A percentile compares a stretch with the other conserved stretches of the same genome.
Evolutionary conservation across 202 grass and related monocot species (phyloP).

Genomic region (Bolboschoenoplectus hybrid): DNA sequence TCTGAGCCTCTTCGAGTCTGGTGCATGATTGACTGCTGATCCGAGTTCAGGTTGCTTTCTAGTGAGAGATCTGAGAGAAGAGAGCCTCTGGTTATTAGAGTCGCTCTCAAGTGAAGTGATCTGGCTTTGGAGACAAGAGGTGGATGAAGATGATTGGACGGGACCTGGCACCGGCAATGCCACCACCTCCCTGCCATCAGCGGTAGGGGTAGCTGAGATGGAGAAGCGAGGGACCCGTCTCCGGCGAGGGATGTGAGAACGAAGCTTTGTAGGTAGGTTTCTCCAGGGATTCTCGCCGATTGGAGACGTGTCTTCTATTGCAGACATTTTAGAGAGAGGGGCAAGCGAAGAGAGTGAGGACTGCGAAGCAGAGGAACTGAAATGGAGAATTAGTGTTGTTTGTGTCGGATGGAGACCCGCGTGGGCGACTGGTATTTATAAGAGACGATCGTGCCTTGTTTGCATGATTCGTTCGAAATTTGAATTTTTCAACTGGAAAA

Average conservation of each 20-base stretch:
- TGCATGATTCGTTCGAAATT: conserved; percentile 25
- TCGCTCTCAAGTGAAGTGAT: conserved; percentile 54
- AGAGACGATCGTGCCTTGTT: neutral
- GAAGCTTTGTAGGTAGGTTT: conserved; percentile 53
- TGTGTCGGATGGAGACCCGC: neutral
- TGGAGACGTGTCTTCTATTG: neutral
- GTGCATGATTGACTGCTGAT: conserved; percentile 6
- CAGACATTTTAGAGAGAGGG: neutral
- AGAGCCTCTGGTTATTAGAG: conserved; percentile 35
- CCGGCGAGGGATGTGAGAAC: conserved; percentile 67
- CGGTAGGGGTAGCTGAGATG: conserved; percentile 27
- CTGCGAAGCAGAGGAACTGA: neutral
- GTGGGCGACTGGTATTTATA: conserved; percentile 14
- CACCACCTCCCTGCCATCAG: conserved; percentile 2
- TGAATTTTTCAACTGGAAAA: conserved; percentile 23
- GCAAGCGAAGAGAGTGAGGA: neutral
- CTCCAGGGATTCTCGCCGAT: conserved; percentile 15
- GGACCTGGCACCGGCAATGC: neutral
- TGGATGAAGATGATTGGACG: conserved; percentile 53
- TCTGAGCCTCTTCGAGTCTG: conserved; percentile 17
- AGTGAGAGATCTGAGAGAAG: conserved; percentile 40
- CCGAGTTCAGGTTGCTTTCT: conserved; percentile 25
- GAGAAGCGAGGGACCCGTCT: conserved; percentile 36
- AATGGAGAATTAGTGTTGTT: neutral
- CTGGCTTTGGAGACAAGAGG: conserved; percentile 74